Percentiles rank a stretch among this genome's conserved stretches.
Evolutionary conservation across 176 grass and related monocot species (phyloP).

Genomic region (Coix lacrymajobi): DNA sequence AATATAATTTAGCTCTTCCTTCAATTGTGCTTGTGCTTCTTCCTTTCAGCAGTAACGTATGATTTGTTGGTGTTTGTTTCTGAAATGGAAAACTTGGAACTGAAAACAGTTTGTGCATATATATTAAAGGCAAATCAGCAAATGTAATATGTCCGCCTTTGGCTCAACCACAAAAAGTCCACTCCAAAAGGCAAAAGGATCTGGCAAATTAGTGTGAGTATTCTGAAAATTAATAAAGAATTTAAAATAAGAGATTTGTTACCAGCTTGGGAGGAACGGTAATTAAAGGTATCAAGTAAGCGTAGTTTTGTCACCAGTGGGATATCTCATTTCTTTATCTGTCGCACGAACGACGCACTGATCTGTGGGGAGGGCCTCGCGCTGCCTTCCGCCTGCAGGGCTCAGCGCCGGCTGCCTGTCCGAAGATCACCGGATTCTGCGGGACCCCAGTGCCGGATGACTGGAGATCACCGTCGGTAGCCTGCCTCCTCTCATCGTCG

Average conservation of each 20-base stretch:
- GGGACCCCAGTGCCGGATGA: no score
- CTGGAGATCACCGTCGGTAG: no score
- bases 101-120: neutral
- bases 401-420: no score
- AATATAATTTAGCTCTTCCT: slow-evolving; percentile 46
- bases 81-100: neutral
- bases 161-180: neutral
- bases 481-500: no score
- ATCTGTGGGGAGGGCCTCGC: no score
- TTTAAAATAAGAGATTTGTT: neutral
- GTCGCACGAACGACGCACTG: no score
- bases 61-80: neutral
- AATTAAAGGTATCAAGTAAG: no score
- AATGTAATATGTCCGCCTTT: neutral
- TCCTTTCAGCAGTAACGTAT: neutral
- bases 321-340: no score
- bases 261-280: neutral
- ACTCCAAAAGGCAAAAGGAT: neutral
- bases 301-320: no score
- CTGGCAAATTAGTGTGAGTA: neutral
- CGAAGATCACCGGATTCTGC: no score
- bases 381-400: no score
- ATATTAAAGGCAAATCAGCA: neutral
- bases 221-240: neutral
- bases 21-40: neutral